phyloP scores from a whole-genome alignment of 2,329 filamentous ascomycete genomes.

The Nemania sp. region DNA sequence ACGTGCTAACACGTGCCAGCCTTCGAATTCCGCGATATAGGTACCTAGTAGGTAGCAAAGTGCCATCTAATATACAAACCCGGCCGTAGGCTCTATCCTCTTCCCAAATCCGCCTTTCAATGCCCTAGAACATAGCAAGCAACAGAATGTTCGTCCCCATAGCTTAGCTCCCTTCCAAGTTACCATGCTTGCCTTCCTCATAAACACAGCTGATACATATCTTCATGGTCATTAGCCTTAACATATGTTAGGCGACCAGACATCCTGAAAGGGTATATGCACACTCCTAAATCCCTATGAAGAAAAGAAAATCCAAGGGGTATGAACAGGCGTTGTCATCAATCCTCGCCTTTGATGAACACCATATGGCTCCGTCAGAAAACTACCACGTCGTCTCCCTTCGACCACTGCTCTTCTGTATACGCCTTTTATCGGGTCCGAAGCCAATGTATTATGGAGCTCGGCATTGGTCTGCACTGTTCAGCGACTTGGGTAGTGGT shows the following conservation, averaged over 20 bases:
- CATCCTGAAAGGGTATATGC: slow-evolving; percentile 25
- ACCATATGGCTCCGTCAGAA: slow-evolving; percentile 14
- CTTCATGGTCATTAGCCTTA: slow-evolving; percentile 7
- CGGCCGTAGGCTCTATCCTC: not conserved
- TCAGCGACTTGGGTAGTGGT: no score
- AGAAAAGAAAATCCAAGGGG: slow-evolving; percentile 15
- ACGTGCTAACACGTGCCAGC: no score
- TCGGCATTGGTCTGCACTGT: no score
- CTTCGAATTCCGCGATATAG: no score
- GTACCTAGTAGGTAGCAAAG: no score
- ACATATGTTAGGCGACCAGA: slow-evolving; percentile 6
- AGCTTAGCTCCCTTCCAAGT: not conserved
- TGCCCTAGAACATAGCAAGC: not conserved
- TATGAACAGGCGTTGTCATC: slow-evolving; percentile 8
- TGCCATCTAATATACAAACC: no score
- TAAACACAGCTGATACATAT: slow-evolving; percentile 14
- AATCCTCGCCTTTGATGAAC: slow-evolving; percentile 13
- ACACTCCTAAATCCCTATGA: slow-evolving; percentile 22
- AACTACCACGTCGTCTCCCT: slow-evolving; percentile 13
- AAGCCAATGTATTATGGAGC: no score
- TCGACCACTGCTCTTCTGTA: slow-evolving; percentile 19
- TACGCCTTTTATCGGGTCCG: slow-evolving; percentile 25
- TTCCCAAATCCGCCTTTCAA: no score
- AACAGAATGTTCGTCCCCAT: not conserved
- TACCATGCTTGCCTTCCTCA: not conserved